Base-by-base conservation (phyloP, 805 yeast genomes). In the Saccharomycopsis babjevae region DNA sequence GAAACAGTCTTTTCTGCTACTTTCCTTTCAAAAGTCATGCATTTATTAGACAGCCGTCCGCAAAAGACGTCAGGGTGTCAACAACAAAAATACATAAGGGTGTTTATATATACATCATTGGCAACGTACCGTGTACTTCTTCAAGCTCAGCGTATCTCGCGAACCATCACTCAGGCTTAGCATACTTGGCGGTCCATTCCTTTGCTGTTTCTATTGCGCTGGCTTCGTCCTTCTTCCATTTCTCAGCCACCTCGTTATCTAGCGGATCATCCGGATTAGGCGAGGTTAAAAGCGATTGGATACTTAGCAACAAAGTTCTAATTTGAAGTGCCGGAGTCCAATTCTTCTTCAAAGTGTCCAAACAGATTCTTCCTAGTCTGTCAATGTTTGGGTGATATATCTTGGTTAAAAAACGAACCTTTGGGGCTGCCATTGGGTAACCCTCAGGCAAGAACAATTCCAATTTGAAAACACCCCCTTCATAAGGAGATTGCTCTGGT, bases 241-340 rank as follows among this genome's bases (percentile, higher is more conserved):
- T 93, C 67, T 90, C 92, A 1, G 99, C 99, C 50, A 94, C 99
- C 66, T 94, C 98, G 69, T 94, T 94, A 20, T 98, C 98, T 67
- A 94, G 79, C 1, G 99, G 99, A 73, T 94, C 99, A 71, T 94
- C 97, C 1, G 99, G 99, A 68, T 94, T 94, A 11, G 99, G 99
- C 5, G 97, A 91, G 1, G 96, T 97, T 58, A 94, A 76, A 61
- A 94, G 76, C 0, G 98, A 97, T 74, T 94, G 99, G 62, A 94
- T 87, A 10, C 97, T 89, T 61, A 94, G 77, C 64, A 94, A 76
- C 28, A 94, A 87, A 8, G 98, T 94, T 73, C 98, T 81, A 65
- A 94, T 94, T 72, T 94, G 98, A 63, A 93, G 78, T 0, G 99
- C 99, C 3, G 99, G 98, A 10, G 96, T 88, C 99, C 99, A 94